Evolutionary conservation across 306 rosid species (phyloP).

Genomic region (Cyclanthera cordifolia): DNA sequence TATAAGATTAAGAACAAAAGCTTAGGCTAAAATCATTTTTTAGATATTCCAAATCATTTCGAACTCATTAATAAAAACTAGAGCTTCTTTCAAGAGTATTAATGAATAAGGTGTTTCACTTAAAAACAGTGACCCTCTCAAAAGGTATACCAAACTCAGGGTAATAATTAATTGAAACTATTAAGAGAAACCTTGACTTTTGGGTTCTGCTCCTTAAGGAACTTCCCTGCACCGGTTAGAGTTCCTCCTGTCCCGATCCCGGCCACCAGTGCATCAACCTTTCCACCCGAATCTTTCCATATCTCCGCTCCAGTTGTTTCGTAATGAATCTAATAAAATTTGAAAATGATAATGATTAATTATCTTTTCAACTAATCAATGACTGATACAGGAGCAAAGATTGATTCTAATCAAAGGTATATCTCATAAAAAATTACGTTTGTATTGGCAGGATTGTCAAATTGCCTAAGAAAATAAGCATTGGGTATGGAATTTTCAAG

Average conservation of each 20-base stretch:
- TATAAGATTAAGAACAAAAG: background rate
- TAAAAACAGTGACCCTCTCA: too few species aligned
- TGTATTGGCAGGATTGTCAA: conserved; percentile 63
- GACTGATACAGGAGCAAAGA: background rate
- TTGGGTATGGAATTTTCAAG: conserved; percentile 37
- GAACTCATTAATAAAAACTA: background rate
- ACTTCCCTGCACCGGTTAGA: conserved; percentile 51
- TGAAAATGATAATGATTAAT: background rate
- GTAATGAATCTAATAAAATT: conserved; percentile 48
- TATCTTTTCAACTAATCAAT: background rate
- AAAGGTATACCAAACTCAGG: background rate
- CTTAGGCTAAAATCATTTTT: background rate
- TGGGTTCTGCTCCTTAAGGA: conserved; percentile 66
- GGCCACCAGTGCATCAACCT: conserved; percentile 53
- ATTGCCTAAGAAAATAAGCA: conserved; percentile 42
- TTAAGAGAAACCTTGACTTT: conserved; percentile 43
- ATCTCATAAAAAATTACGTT: conserved; percentile 22
- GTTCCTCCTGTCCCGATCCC: conserved; percentile 88
- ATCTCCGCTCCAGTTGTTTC: conserved; percentile 87
- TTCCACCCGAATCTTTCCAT: conserved; percentile 70
- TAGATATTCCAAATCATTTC: background rate
- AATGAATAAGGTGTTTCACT: background rate
- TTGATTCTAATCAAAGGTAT: background rate
- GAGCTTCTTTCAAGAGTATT: background rate
- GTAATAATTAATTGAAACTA: background rate